Base-by-base conservation (phyloP, 1,284 basidiomycete species). In the Anthracocystis walkeri region DNA sequence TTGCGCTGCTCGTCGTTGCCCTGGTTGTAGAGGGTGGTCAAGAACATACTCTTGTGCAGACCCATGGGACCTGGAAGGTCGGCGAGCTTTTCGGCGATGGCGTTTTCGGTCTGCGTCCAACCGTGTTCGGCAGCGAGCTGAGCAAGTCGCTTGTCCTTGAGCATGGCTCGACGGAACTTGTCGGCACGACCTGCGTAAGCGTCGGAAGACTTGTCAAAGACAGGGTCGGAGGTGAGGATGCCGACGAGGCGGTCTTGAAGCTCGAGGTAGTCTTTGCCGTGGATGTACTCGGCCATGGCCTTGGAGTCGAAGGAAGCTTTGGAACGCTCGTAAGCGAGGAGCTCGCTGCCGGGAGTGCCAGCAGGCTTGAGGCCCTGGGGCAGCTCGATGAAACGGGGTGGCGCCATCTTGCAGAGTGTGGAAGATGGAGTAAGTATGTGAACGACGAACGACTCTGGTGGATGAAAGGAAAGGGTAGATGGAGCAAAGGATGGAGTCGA, bases 141-240 rank as follows among this genome's bases (percentile, higher is more conserved):
- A 4, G 80, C 78, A 18, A 86, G 73, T 14, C 83, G 81, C 73
- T 84, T 86, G 70, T 86, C 86, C 72, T 82, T 85, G 55, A 65
- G 57, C 60, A 86, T 72, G 35, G 83, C 85, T 40, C 65, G 56
- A 6, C 77, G 73, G 74, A 82, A 86, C 76, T 83, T 85, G 51
- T 84, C 85, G 2, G 73, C 75, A 33, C 85, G 80, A 25, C 79
- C 75, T 52, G 83, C 67, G 79, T 85, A 86, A 71, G 79, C 90
- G 90, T 89, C 88, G 58, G 87, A 83, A 0, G 88, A 86, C 82
- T 92, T 92, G 84, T 91, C 89, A 71, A 93, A 92, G 31, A 64
- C 50, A 25, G 89, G 88, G 65, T 93, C 91, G 2, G 86, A 83
- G 31, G 87, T 86, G 57, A 93, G 84, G 16, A 91, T 71, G 2